Conservation (phyloP, 2,329 filamentous ascomycete genomes). For the Alternaria incomplexa region DNA sequence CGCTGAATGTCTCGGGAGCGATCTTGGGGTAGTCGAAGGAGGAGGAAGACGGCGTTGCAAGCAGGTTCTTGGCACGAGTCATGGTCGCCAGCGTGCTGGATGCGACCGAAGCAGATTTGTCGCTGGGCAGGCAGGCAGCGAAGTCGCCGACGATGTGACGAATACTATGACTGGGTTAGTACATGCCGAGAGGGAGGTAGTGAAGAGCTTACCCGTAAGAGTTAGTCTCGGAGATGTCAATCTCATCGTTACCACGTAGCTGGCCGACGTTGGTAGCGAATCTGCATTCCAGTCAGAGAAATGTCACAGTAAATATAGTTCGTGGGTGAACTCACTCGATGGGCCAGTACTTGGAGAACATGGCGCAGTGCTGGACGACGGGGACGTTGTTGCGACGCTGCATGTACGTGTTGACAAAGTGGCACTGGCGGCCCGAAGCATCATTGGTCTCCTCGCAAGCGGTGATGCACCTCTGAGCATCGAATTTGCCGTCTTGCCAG, state of each 20-base stretch:
- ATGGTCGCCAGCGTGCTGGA: neutral
- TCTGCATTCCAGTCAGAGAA: neutral
- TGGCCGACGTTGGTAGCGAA: slow-evolving; percentile 15
- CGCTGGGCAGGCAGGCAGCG: neutral
- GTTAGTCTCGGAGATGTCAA: slow-evolving; percentile 2
- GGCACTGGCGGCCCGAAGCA: slow-evolving; percentile 23
- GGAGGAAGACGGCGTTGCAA: neutral
- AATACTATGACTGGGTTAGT: neutral
- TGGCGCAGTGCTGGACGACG: slow-evolving; percentile 34
- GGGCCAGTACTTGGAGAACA: slow-evolving; percentile 14
- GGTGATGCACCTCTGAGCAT: slow-evolving; percentile 38
- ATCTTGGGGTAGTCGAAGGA: neutral
- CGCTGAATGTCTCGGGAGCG: neutral
- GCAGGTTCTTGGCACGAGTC: neutral
- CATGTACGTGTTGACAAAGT: slow-evolving; percentile 44
- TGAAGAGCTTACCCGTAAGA: slow-evolving; percentile 1
- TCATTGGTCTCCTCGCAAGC: slow-evolving; percentile 26
- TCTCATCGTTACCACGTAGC: neutral
- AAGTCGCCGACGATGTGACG: neutral
- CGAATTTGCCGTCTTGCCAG: slow-evolving; percentile 36
- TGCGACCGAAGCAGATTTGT: neutral
- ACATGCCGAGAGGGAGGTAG: neutral
- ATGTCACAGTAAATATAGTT: neutral
- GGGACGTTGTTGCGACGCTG: slow-evolving; percentile 30
- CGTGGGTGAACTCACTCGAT: neutral